phyloP scores from a whole-genome alignment of 2,329 filamentous ascomycete species.

The Botrytis sinoallii region DNA sequence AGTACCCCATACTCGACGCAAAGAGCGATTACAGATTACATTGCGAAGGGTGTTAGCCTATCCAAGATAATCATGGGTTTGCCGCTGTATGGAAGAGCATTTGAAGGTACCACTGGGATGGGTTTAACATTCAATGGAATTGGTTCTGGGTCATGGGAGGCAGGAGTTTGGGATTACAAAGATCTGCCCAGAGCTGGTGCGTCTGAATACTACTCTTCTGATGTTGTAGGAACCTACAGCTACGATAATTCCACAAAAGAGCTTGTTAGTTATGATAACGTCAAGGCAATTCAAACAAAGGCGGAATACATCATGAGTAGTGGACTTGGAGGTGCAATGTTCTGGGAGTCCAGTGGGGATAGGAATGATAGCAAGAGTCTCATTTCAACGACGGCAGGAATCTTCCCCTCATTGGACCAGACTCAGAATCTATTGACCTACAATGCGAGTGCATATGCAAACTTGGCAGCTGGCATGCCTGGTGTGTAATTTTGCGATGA shows the following conservation, averaged over 20 bases:
- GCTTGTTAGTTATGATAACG: constrained; percentile 71
- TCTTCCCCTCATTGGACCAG: constrained; percentile 45
- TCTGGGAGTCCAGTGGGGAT: constrained; percentile 78
- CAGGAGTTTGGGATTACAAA: constrained; percentile 79
- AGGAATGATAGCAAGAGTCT: constrained; percentile 57
- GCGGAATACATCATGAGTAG: constrained; percentile 59
- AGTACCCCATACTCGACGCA: constrained; percentile 70
- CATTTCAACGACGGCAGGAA: constrained; percentile 48
- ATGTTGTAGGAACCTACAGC: constrained; percentile 63
- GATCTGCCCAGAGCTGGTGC: constrained; percentile 63
- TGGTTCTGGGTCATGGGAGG: constrained; percentile 69
- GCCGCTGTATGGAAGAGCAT: constrained; percentile 76
- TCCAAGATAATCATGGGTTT: constrained; percentile 73
- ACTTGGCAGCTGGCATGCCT: constrained; percentile 45
- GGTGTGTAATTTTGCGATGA: background rate
- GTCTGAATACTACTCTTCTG: constrained; percentile 53
- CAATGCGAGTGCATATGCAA: constrained; percentile 53
- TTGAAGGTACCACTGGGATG: constrained; percentile 62
- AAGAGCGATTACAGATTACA: constrained; percentile 63
- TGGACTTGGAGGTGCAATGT: constrained; percentile 74
- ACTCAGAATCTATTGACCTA: constrained; percentile 51
- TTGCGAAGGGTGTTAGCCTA: constrained; percentile 57
- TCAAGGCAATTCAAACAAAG: constrained; percentile 59
- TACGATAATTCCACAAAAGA: constrained; percentile 59
- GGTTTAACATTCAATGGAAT: constrained; percentile 62